Percentiles rank a stretch among this genome's conserved stretches.
These are phyloP conservation scores for Elsinoe perseae DNA, from an alignment of 2,329 filamentous ascomycete genomes.

Conservation along the genomic window DNA sequence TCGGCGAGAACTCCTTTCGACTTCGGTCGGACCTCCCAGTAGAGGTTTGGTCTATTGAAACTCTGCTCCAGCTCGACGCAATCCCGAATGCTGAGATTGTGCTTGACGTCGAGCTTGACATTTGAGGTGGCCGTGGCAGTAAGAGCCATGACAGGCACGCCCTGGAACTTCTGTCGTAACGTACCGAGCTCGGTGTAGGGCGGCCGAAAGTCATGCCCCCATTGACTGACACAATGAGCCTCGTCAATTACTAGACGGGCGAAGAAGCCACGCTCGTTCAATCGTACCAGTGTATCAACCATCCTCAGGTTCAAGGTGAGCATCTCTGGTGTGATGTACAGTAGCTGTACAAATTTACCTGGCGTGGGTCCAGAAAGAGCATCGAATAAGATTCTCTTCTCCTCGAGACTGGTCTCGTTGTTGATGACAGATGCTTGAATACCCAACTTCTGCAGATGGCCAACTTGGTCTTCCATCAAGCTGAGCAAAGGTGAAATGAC, in stretches of 20 bases:
- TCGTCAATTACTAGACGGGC: constrained; percentile 95
- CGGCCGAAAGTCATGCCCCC: constrained; percentile 95
- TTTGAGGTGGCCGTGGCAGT: constrained; percentile 93
- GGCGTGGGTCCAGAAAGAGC: constrained; percentile 56
- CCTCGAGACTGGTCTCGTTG: constrained; percentile 57
- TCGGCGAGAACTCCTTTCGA: constrained; percentile 46
- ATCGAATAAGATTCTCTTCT: constrained; percentile 59
- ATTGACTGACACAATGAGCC: constrained; percentile 98
- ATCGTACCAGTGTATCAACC: constrained; percentile 53
- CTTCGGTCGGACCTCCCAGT: constrained; percentile 76
- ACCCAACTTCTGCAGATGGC: constrained; percentile 64
- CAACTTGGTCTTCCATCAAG: constrained; percentile 94
- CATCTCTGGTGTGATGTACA: constrained; percentile 98
- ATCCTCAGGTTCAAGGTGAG: constrained; percentile 71
- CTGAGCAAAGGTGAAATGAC: constrained; percentile 93
- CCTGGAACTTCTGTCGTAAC: constrained; percentile 62
- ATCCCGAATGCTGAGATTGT: constrained; percentile 74
- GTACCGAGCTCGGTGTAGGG: constrained; percentile 85
- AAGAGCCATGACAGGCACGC: constrained; percentile 85
- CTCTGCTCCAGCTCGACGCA: constrained; percentile 82
- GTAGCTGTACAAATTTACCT: constrained; percentile 70
- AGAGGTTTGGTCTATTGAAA: constrained; percentile 93
- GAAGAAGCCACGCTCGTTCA: constrained; percentile 65
- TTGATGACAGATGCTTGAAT: constrained; percentile 80
- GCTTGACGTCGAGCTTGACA: constrained; percentile 83